These are phyloP conservation scores for Xerocomus minutiporus DNA, from an alignment of 1,284 basidiomycete genomes.

Conservation along the genomic window DNA sequence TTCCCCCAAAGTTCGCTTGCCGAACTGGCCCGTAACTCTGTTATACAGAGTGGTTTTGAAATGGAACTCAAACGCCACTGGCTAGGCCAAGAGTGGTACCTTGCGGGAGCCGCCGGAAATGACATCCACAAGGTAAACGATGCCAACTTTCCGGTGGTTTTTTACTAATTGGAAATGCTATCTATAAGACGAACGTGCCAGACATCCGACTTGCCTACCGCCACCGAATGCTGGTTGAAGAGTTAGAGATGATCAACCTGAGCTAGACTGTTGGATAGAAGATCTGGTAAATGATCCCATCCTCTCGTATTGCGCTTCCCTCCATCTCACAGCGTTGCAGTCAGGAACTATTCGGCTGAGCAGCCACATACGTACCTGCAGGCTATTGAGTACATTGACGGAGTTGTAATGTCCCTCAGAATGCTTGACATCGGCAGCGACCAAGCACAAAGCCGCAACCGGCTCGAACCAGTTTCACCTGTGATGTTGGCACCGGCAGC, in stretches of 20 bases:
- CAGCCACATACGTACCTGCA: background rate
- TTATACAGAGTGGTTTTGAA: constrained; percentile 96
- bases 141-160: constrained; percentile 6
- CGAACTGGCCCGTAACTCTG: constrained; percentile 94
- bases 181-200: constrained; percentile 88
- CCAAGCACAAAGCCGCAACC: background rate
- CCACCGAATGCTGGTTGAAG: constrained; percentile 85
- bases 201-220: constrained; percentile 85
- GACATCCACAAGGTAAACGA: constrained; percentile 82
- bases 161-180: constrained; percentile 10
- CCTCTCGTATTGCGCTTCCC: background rate
- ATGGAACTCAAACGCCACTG: constrained; percentile 99
- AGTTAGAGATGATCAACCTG: constrained; percentile 66
- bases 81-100: constrained; percentile 88
- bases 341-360: background rate
- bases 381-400: background rate
- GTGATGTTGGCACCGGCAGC: too few species aligned
- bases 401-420: background rate
- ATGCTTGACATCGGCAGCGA: background rate
- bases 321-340: background rate
- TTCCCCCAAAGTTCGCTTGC: constrained; percentile 79
- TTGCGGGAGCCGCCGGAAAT: constrained; percentile 84
- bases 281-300: background rate
- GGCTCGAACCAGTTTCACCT: background rate
- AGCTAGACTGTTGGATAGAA: constrained; percentile 5